phyloP scores from a whole-genome alignment of 2,329 filamentous ascomycete genomes.

The Alternaria triticina region DNA sequence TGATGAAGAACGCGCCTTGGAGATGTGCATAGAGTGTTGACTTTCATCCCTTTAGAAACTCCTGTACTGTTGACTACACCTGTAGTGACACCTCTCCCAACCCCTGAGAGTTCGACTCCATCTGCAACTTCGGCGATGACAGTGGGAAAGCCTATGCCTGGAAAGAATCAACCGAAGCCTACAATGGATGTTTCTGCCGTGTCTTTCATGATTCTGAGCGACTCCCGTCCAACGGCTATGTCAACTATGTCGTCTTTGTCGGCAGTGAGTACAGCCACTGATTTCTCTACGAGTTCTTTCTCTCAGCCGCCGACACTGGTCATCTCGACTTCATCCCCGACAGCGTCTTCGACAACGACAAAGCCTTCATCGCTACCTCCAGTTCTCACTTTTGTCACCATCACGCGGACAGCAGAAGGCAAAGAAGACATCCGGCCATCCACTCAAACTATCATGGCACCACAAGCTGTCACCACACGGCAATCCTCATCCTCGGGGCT shows the following conservation, averaged over 20 bases:
- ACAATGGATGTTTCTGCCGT: not conserved
- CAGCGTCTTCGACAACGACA: not conserved
- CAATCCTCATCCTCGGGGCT: not conserved
- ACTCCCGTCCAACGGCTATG: not conserved
- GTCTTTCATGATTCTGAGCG: not conserved
- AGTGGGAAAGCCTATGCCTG: constrained; percentile 6
- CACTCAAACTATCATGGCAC: not conserved
- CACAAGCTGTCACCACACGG: not conserved
- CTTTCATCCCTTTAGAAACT: not conserved
- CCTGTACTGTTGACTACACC: not conserved
- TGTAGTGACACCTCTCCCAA: not conserved
- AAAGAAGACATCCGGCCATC: constrained; percentile 3
- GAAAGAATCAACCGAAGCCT: constrained; percentile 15
- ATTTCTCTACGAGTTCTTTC: not conserved
- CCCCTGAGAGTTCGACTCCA: not conserved
- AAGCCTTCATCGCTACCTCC: not conserved
- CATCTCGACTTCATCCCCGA: not conserved
- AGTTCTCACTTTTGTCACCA: constrained; percentile 6
- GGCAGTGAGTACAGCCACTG: not conserved
- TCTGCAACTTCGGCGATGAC: not conserved
- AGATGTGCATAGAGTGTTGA: not conserved
- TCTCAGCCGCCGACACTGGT: not conserved
- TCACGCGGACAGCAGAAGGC: constrained; percentile 4
- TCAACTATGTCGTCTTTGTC: not conserved
- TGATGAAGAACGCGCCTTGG: too few relatives aligned